Base-by-base conservation (phyloP, 257 asterid species). In the Fraxinus pennsylvanica region DNA sequence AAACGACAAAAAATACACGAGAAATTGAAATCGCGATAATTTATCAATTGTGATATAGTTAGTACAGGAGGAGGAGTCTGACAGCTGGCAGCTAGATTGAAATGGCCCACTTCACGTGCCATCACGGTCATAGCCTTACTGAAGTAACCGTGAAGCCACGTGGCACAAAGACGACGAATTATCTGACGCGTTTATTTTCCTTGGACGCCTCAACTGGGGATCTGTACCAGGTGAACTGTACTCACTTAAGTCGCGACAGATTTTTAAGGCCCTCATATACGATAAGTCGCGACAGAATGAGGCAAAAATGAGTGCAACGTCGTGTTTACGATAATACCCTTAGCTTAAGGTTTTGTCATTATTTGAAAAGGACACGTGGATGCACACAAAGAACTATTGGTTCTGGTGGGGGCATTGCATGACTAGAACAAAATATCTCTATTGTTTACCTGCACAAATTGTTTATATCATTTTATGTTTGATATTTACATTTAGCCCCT, bases 101-200 rank as follows among this genome's bases (percentile, higher is more conserved):
- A 73, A 80, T 86, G 86, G 3, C 86, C 92, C 86, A 76, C 79
- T 83, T 86, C 90, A 86, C 90, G 85, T 88, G 89, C 84, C 79
- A 72, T 39, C 85, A 84, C 32, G 78, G 74, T 15, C 74, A 12
- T 25, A 19, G 54, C 4, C 30, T 21, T 52, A 52, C 63, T 10
- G 33, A 12, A 38, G 25, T 72, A 36, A 3, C n/a, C 6, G 17
- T 1, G 1, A 0, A 2, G 72, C 87, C 86, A 86, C 87, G 87
- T 84, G 91, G 81, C 73, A 1, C 2, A 0, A 21, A 7, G 45
- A 22, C 22, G 32, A 76, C 12, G 29, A 25, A 2, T 8, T 15
- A 15, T 13, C 6, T 43, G 33, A 76, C 90, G 81, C 87, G 88
- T 86, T 82, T 73, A 38, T 13, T 25, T 17, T 59, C 76, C 78